Percentiles rank a stretch among this genome's conserved stretches.
Conservation (phyloP, 2,329 filamentous ascomycete species). For the Corynespora cassiicola region DNA sequence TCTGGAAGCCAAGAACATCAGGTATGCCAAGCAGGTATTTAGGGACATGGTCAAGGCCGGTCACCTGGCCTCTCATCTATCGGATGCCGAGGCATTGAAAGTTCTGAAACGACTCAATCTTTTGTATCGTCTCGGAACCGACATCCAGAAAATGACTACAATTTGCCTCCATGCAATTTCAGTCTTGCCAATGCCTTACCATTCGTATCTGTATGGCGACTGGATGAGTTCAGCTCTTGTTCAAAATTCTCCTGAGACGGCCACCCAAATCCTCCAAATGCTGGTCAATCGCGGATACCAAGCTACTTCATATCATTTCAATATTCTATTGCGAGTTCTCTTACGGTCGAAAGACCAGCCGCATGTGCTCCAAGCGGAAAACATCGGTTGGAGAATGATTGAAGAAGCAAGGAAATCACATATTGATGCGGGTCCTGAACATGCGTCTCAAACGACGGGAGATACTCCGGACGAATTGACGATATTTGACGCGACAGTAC, state of each 20-base stretch:
- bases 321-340: conserved; percentile 82
- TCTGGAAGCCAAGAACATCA: conserved; percentile 68
- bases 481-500: not conserved
- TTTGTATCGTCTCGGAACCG: conserved; percentile 34
- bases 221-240: conserved; percentile 88
- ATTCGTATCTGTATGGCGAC: conserved; percentile 84
- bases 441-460: too few relatives aligned
- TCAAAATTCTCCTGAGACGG: conserved; percentile 65
- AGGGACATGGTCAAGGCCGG: conserved; percentile 82
- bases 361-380: conserved; percentile 37
- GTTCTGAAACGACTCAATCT: conserved; percentile 33
- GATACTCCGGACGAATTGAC: too few relatives aligned
- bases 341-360: conserved; percentile 56
- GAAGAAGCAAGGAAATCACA: conserved; percentile 22
- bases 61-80: conserved; percentile 50
- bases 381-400: conserved; percentile 45
- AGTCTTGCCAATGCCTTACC: conserved; percentile 60
- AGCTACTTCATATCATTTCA: conserved; percentile 77
- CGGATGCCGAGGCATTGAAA: conserved; percentile 21
- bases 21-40: conserved; percentile 77
- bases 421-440: too few relatives aligned
- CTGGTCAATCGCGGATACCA: conserved; percentile 74
- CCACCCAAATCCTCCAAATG: conserved; percentile 73
- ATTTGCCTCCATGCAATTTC: conserved; percentile 52
- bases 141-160: conserved; percentile 35